Conservation (phyloP, 225 moss, liverwort and hornwort species). For the Thuidium tamariscinum region DNA sequence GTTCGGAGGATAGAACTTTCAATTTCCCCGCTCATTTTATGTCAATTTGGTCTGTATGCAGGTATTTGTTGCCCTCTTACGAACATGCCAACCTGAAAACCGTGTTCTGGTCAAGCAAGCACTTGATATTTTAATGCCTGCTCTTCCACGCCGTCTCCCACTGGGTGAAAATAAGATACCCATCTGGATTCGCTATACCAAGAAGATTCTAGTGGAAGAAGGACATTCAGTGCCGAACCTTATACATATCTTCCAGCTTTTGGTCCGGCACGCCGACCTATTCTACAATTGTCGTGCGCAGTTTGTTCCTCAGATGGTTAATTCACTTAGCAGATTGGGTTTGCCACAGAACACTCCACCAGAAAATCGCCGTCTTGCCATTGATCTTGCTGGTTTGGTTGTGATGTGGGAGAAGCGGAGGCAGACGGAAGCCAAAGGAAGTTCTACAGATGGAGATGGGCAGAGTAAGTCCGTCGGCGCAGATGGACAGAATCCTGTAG, state of each 20-base stretch:
- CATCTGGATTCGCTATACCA: conserved; percentile 99
- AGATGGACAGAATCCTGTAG: conserved; percentile 29
- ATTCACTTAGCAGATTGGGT: conserved; percentile 93
- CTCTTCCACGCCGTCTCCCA: conserved; percentile 87
- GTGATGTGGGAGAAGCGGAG: conserved; percentile 98
- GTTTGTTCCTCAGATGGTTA: conserved; percentile 99
- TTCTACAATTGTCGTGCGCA: conserved; percentile 97
- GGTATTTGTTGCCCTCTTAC: conserved; percentile 98
- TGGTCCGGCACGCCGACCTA: conserved; percentile 94
- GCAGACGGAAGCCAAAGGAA: conserved; percentile 78
- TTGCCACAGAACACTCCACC: conserved; percentile 91
- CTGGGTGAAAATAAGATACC: conserved; percentile 93
- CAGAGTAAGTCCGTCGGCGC: conserved; percentile 24
- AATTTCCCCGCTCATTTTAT: neutral
- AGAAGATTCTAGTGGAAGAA: conserved; percentile 98
- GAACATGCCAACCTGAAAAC: conserved; percentile 97
- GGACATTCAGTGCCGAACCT: conserved; percentile 98
- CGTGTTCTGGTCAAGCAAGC: conserved; percentile 98
- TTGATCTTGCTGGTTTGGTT: conserved; percentile 98
- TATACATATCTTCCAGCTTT: conserved; percentile 96
- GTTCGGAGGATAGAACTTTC: neutral
- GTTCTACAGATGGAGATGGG: conserved; percentile 57
- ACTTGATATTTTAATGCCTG: conserved; percentile 98
- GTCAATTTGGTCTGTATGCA: conserved; percentile 17
- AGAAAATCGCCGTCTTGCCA: conserved; percentile 92